These are phyloP conservation scores for Pharus latifolius DNA, from an alignment of 176 grass and related monocot genomes.

Conservation along the genomic window DNA sequence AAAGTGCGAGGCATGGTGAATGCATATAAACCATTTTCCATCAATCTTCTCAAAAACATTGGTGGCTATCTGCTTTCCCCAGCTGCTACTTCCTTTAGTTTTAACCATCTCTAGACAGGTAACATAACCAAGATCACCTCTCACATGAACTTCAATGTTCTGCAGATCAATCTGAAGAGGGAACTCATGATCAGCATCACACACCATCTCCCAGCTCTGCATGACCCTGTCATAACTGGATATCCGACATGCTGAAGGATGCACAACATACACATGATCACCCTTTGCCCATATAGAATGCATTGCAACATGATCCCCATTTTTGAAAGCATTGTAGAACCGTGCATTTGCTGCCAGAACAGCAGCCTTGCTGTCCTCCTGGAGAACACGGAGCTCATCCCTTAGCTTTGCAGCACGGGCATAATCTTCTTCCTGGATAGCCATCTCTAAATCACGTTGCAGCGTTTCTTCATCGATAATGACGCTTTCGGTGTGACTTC, in stretches of 20 bases:
- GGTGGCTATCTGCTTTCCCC: slow-evolving; percentile 77
- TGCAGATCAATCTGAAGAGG: slow-evolving; percentile 73
- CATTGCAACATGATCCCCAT: slow-evolving; percentile 61
- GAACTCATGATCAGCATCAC: slow-evolving; percentile 55
- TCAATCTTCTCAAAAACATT: slow-evolving; percentile 70
- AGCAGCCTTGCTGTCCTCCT: slow-evolving; percentile 50
- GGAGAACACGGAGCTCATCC: slow-evolving; percentile 50
- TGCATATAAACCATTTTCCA: slow-evolving; percentile 72
- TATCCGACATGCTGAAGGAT: slow-evolving; percentile 56
- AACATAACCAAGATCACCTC: slow-evolving; percentile 55
- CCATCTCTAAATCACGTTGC: slow-evolving; percentile 33
- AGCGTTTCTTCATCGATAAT: slow-evolving; percentile 39
- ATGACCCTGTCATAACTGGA: slow-evolving; percentile 71
- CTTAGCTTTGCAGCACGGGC: slow-evolving; percentile 36
- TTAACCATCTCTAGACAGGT: slow-evolving; percentile 75
- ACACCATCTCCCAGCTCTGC: slow-evolving; percentile 92
- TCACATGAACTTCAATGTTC: slow-evolving; percentile 65
- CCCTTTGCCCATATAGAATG: slow-evolving; percentile 55
- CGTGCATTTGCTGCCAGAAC: slow-evolving; percentile 45
- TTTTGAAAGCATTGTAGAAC: slow-evolving; percentile 74
- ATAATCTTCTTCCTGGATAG: slow-evolving; percentile 76
- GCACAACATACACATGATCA: slow-evolving; percentile 73
- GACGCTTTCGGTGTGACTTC: slow-evolving; percentile 26
- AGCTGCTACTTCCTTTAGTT: slow-evolving; percentile 64
- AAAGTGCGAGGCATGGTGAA: slow-evolving; percentile 76